phyloP scores from a whole-genome alignment of 495 filamentous ascomycete genomes.

The Astrothelium subdiscretum region DNA sequence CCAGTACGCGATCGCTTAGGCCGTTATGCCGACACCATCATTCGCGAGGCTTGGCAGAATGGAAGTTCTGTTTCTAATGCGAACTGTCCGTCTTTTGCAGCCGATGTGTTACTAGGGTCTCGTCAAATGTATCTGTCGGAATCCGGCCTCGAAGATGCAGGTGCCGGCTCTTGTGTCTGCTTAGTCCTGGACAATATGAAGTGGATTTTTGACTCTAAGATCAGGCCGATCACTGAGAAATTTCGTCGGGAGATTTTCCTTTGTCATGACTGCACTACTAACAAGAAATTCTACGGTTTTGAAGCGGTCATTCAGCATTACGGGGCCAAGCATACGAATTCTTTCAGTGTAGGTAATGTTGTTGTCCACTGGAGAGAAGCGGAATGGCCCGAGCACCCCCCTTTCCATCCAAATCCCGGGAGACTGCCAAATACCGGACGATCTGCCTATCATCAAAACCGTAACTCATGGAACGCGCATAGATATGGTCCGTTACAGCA shows the following conservation, averaged over 20 bases:
- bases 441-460: background rate
- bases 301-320: conserved; percentile 72
- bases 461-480: conserved; percentile 24
- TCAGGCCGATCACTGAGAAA: conserved; percentile 51
- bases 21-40: conserved; percentile 51
- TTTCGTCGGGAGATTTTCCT: conserved; percentile 59
- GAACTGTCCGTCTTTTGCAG: conserved; percentile 51
- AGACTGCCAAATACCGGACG: conserved; percentile 1
- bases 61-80: conserved; percentile 46
- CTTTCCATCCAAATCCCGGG: conserved; percentile 49
- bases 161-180: conserved; percentile 24
- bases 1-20: conserved; percentile 49
- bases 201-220: conserved; percentile 65
- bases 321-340: conserved; percentile 57
- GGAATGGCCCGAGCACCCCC: conserved; percentile 65
- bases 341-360: conserved; percentile 53
- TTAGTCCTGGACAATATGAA: conserved; percentile 76
- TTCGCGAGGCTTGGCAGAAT: conserved; percentile 45
- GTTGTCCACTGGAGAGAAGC: conserved; percentile 61
- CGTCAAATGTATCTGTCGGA: conserved; percentile 35
- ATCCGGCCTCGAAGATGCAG: background rate
- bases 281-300: conserved; percentile 57
- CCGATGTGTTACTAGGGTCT: conserved; percentile 51
- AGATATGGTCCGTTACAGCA: conserved; percentile 7
- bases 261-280: conserved; percentile 45